Conservation (phyloP, 2,329 filamentous ascomycete species). For the Epichloe gansuensis region DNA sequence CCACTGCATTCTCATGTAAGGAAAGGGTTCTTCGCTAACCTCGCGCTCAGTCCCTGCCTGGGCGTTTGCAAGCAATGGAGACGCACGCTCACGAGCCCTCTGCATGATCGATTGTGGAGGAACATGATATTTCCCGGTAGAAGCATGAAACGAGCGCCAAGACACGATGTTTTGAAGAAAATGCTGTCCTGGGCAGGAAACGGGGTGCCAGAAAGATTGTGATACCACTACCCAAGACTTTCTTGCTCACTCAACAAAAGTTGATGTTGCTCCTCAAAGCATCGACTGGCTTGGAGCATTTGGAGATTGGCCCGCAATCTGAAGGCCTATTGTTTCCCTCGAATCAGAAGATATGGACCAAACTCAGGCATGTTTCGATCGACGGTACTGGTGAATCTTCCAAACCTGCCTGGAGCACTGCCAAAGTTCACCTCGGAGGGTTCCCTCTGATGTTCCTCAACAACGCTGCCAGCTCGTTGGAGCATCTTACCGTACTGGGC, state of each 20-base stretch:
- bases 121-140: conserved; percentile 16
- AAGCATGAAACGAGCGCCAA: conserved; percentile 13
- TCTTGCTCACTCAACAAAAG: conserved; percentile 19
- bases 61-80: conserved; percentile 23
- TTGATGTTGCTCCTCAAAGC: conserved; percentile 15
- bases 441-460: conserved; percentile 8
- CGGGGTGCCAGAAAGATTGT: conserved; percentile 17
- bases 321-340: conserved; percentile 3
- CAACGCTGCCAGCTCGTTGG: conserved; percentile 8
- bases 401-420: conserved; percentile 6
- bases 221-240: conserved; percentile 14
- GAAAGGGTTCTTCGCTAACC: conserved; percentile 1
- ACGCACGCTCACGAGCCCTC: conserved; percentile 15
- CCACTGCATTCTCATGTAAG: background rate
- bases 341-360: conserved; percentile 4
- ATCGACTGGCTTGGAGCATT: conserved; percentile 15
- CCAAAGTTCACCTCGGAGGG: conserved; percentile 2
- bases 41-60: conserved; percentile 17
- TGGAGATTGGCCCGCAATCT: conserved; percentile 13
- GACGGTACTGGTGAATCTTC: conserved; percentile 4
- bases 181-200: conserved; percentile 21
- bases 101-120: conserved; percentile 20
- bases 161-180: conserved; percentile 14
- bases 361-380: conserved; percentile 7
- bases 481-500: conserved; percentile 13